These are phyloP conservation scores for sunflower (Helianthus annuus) DNA, from an alignment of 129 eudicot species.

Conservation along the genomic window DNA sequence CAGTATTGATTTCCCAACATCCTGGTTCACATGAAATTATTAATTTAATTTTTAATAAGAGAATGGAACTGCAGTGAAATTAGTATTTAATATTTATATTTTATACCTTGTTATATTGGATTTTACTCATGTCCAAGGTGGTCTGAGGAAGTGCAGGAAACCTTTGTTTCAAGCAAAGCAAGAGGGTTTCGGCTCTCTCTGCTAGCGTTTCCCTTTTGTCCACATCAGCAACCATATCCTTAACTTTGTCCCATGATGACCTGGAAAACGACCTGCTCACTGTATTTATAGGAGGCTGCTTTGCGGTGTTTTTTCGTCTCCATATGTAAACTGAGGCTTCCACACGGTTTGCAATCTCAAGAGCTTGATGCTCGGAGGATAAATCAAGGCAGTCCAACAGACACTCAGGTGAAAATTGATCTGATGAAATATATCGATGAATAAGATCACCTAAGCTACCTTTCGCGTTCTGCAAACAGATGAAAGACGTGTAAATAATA, in stretches of 20 bases:
- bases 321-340: constrained; percentile 71
- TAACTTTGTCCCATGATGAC: constrained; percentile 82
- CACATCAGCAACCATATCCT: constrained; percentile 64
- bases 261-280: constrained; percentile 58
- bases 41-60: neutral
- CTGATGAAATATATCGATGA: constrained; percentile 63
- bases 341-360: constrained; percentile 76
- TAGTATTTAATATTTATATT: neutral
- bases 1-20: constrained; percentile 78
- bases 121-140: constrained; percentile 79
- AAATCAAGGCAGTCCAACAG: constrained; percentile 72
- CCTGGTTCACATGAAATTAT: constrained; percentile 35
- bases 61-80: neutral
- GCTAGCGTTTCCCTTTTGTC: constrained; percentile 63
- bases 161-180: constrained; percentile 61
- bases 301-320: constrained; percentile 50
- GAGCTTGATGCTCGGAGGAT: constrained; percentile 82
- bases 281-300: constrained; percentile 31
- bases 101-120: constrained; percentile 72
- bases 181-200: constrained; percentile 73
- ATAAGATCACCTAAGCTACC: constrained; percentile 78
- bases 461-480: constrained; percentile 63
- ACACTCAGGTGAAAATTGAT: constrained; percentile 83
- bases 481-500: constrained; percentile 4
- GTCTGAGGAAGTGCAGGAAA: constrained; percentile 87